Base-by-base conservation (phyloP, 768 basidiomycete species). In the Lactifluus rugatus region DNA sequence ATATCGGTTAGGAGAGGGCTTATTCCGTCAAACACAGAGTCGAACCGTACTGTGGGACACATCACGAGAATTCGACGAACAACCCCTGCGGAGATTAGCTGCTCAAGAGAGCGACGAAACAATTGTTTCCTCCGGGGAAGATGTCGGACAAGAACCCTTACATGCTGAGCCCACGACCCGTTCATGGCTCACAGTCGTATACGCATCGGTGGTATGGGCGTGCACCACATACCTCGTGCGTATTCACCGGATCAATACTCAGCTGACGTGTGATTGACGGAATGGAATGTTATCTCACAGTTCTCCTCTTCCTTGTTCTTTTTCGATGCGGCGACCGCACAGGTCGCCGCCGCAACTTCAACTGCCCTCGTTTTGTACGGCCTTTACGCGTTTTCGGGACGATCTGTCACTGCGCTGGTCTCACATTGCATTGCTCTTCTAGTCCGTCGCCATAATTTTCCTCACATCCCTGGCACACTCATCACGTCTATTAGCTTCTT, bases 361-460 rank as follows among this genome's bases (percentile, higher is more conserved):
- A 48, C 26, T 2, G 5, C 28, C n/a, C 25, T 62, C 36, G 59
- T 56, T 14, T 41, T 52, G 17, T 61, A 55, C 34, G 50, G 44
- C 21, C 23, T 47, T 28, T 56, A 54, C 19, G 62, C 50, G 25
- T 48, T 70, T 41, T 54, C 61, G 2, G 65, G 64, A 44, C 63
- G 65, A 54, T 51, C 50, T 8, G 60, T 68, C 47, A 54, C 67
- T 36, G 52, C 64, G 14, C 26, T 62, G 7, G 64, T 69, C 41
- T 75, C 68, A 68, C 69, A 75, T 47, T 66, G 66, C 37, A 55
- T 64, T 19, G 39, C 68, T 28, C 66, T 75, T 10, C 73, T 74
- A 63, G 75, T 75, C 63, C 44, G 66, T 65, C 52, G 4, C 8
- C 19, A 10, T 37, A 23, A 3, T 25, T 48, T 44, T 19, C 17